phyloP scores from a whole-genome alignment of 345 rosid genomes.

The Dipteronia dyeriana region DNA sequence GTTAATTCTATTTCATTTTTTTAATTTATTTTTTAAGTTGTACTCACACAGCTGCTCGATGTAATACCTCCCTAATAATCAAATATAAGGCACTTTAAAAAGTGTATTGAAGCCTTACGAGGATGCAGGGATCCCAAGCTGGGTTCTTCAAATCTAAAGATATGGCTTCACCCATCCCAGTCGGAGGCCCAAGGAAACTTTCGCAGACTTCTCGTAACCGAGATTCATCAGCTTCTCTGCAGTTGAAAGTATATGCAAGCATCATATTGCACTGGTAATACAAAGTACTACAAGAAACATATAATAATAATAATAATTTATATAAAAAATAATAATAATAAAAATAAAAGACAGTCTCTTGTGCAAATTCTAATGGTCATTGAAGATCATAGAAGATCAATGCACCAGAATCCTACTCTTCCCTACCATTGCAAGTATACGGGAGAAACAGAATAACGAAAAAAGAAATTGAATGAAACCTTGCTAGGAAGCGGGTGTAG shows the following conservation, averaged over 20 bases:
- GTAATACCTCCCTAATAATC: background rate
- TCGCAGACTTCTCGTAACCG: constrained; percentile 94
- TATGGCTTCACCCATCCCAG: constrained; percentile 71
- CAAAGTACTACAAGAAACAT: background rate
- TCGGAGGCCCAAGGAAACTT: constrained; percentile 96
- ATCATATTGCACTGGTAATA: constrained; percentile 10
- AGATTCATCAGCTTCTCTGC: constrained; percentile 96
- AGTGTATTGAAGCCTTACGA: constrained; percentile 49
- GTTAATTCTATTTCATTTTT: too few relatives aligned
- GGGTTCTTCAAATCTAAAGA: constrained; percentile 47
- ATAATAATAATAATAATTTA: background rate
- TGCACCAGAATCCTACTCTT: background rate
- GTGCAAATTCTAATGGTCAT: background rate
- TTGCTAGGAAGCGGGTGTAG: constrained; percentile 84
- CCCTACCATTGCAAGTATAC: background rate
- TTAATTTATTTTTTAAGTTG: too few relatives aligned
- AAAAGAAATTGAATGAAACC: constrained; percentile 42
- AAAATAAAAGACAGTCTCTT: background rate
- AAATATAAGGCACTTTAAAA: background rate
- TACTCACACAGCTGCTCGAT: background rate
- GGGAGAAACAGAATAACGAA: background rate
- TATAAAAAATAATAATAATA: background rate
- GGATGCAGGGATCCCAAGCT: constrained; percentile 90
- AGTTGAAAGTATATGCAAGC: constrained; percentile 18
- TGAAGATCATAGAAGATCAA: background rate